Evolutionary conservation across 768 basidiomycete genomes (phyloP), one percentile per base, ranked within the genome.

Genomic region (Naganishia antarctica): DNA sequence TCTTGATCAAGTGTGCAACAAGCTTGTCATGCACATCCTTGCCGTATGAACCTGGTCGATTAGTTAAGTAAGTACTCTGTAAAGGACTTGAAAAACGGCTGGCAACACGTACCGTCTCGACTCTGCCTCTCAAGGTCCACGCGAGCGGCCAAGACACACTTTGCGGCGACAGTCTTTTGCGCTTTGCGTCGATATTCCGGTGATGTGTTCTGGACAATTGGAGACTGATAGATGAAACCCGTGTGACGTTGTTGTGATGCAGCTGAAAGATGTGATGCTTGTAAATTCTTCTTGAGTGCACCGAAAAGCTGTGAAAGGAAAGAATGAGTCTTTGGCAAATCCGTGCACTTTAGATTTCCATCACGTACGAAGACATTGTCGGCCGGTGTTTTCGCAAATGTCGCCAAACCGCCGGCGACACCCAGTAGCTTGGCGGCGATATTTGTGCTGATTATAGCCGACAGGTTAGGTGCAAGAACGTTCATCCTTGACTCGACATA

Each of bases 401-500:
- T 90, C 45, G 82, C 83, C 26, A 99, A 83, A 63, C 96, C 96
- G 63, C 96, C 96, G 43, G 96, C 92, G 59, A 98, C 90, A 75
- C 96, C 96, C 43, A 99, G 86, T 60, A 99, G 80, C 82, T 99
- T 99, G 49, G 96, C 96, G 61, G 96, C 96, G 82, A 92, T 94
- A 71, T 89, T 91, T 64, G 96, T 96, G 78, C 96, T 94, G 80
- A 98, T 90, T 80, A 99, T 96, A 78, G 90, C 88, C 73, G 92
- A 94, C 76, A 99, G 85, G 79, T 99, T 99, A 73, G 96, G 96
- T 70, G 96, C 94, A 74, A 99, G 87, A 63, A 91, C 85, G 80
- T 91, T 90, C 91, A 99, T 98, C 81, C 96, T 85, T 72, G 91
- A 94, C 82, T 93, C 94, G 78, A 99, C 96, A 84, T 98, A 99